These are phyloP conservation scores for Tolypocladium ovalisporum DNA, from an alignment of 2,329 filamentous ascomycete species.

Conservation along the genomic window DNA sequence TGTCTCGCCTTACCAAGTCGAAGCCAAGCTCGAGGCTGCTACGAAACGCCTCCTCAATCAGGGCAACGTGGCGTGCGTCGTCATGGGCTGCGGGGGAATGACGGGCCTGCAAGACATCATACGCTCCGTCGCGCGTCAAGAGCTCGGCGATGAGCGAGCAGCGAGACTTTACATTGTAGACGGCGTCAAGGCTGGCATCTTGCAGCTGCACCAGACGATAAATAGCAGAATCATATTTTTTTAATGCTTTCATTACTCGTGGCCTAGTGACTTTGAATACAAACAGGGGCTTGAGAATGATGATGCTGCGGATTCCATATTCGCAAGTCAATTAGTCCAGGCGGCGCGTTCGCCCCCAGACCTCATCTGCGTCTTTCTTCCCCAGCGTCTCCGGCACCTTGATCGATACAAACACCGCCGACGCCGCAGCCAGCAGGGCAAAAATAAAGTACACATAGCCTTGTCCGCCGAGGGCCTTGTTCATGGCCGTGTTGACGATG, in stretches of 20 bases:
- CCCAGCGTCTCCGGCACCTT: conserved; percentile 82
- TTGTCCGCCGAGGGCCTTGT: conserved; percentile 48
- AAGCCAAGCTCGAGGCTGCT: conserved; percentile 55
- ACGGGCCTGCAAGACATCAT: conserved; percentile 72
- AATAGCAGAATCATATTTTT: conserved; percentile 29
- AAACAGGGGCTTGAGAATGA: background rate
- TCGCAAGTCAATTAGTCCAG: conserved; percentile 27
- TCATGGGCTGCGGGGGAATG: conserved; percentile 89
- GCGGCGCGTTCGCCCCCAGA: conserved; percentile 65
- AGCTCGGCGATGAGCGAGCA: conserved; percentile 13
- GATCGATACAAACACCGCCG: conserved; percentile 60
- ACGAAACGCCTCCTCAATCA: conserved; percentile 52
- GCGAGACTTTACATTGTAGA: conserved; percentile 53
- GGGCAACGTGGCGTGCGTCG: conserved; percentile 53
- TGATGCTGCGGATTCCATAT: background rate
- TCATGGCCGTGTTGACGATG: conserved; percentile 66
- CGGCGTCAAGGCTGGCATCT: conserved; percentile 61
- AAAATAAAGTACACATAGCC: conserved; percentile 94
- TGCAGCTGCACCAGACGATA: conserved; percentile 47
- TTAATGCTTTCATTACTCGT: background rate
- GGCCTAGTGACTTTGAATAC: background rate
- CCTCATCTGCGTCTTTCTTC: conserved; percentile 73
- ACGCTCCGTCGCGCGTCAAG: conserved; percentile 53
- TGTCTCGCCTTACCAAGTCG: conserved; percentile 53
- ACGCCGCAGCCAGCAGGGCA: conserved; percentile 57